Evolutionary conservation across 805 yeast species (phyloP), one percentile per base, ranked within the genome.

Genomic region (Starmerella vaccinii): DNA sequence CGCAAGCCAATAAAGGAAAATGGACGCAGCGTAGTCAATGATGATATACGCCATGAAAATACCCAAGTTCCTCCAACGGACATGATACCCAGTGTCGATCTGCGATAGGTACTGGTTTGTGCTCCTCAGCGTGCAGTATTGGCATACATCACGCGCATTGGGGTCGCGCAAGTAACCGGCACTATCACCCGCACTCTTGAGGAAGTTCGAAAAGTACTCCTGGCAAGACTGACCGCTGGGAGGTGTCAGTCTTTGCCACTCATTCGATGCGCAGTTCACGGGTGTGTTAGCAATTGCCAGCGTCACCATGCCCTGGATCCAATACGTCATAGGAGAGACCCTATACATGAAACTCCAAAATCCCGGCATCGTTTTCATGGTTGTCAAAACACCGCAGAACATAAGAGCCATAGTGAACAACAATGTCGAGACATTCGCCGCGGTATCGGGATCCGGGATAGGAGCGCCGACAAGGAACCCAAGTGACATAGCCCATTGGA

Each of bases 301-400:
- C 23, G 68, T 71, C 40, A 80, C 68, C 54, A 82, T 69, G 47
- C 77, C 71, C 55, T 77, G 78, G 52, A 84, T 69, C 63, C 81
- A 76, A 62, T 85, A 85, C 1, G 90, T 82, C 66, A 75, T 75
- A 6, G 74, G 94, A 23, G 85, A 80, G 19, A 72, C 73, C 57
- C 82, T 76, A 76, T 83, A 81, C 88, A 85, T 82, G 64, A 82
- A 85, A 43, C 76, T 78, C 94, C 94, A 85, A 71, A 85, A 85
- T 1, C 84, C 80, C 12, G 94, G 92, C 80, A 84, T 75, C 48
- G 71, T 66, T 2, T 54, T 37, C 6, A 67, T 67, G 16, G 80
- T 77, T 60, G 80, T 85, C 52, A 80, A 69, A 50, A 82, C 81
- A 69, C 89, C 87, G 64, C 84, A 74, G 69, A 84, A 83, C 21